Base-by-base conservation (phyloP, 2,329 filamentous ascomycete genomes). In the Botrytis porri region DNA sequence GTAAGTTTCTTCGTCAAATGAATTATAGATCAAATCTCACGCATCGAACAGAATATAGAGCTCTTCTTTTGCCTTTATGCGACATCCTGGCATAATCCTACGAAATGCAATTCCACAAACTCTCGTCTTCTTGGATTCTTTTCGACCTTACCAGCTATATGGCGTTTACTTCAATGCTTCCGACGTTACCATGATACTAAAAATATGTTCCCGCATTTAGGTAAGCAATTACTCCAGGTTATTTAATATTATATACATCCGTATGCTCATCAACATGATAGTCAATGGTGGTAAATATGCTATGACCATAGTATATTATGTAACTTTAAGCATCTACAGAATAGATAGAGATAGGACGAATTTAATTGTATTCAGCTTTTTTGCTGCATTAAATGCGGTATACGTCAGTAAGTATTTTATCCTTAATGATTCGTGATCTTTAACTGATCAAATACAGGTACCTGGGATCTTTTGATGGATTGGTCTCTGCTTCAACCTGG, bases 401-500 rank as follows among this genome's bases (percentile, higher is more conserved):
- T 98, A 98, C 82, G 91, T 88, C 77, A 94, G 90, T 91, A 84
- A 84, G 89, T 84, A 12, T 32, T 37, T 22, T 16, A 25, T 39
- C 22, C 37, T 7, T 10, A 4, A 20, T 20, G 8, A 7, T 2
- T 9, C 16, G 35, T 10, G 20, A 29, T 41, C 18, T 62, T 14
- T 9, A 22, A 43, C 71, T 73, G 37, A 73, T 22, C 8, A 12
- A 69, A 45, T 32, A 14, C 6, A 90, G 89, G 91, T 16, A 87
- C 97, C 60, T 99, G 96, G 96, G 96, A 99, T 80, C 84, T 99
- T 2, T 90, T 94, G 76, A 98, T 98, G 93, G 96, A 99, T 82
- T 98, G 96, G 87, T 96, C 92, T 73, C 86, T 98, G n/a, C 87
- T 95, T 4, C 94, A 98, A 78, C 87, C 92, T 0, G 89, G 91